These are phyloP conservation scores for Penicillium brevicompactum DNA, from an alignment of 2,329 filamentous ascomycete species.

Conservation along the genomic window DNA sequence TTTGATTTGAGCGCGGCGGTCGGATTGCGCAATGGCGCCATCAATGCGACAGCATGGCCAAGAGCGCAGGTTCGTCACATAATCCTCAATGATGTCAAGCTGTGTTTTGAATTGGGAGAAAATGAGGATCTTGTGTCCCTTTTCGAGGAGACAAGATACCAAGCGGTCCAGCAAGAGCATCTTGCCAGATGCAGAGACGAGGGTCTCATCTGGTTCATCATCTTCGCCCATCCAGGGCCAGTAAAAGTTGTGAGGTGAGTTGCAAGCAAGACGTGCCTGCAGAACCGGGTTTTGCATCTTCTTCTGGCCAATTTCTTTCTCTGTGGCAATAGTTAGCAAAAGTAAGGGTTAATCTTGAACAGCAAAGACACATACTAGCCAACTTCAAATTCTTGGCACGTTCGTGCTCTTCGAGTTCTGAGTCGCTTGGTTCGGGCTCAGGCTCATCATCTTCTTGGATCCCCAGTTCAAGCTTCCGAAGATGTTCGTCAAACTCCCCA, in stretches of 20 bases:
- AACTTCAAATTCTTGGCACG: slow-evolving; percentile 69
- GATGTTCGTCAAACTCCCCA: slow-evolving; percentile 76
- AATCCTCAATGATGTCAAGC: slow-evolving; percentile 86
- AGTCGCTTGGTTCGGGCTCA: slow-evolving; percentile 40
- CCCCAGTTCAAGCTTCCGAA: slow-evolving; percentile 46
- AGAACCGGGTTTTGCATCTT: slow-evolving; percentile 92
- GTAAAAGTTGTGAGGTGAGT: slow-evolving; percentile 95
- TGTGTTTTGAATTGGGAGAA: slow-evolving; percentile 97
- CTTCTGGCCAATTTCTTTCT: slow-evolving; percentile 84
- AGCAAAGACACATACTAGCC: slow-evolving; percentile 64
- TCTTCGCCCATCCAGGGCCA: slow-evolving; percentile 75
- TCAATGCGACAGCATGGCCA: slow-evolving; percentile 92
- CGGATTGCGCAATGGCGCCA: slow-evolving; percentile 76
- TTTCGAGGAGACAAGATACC: slow-evolving; percentile 70
- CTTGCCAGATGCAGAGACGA: slow-evolving; percentile 88
- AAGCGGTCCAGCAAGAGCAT: slow-evolving; percentile 92
- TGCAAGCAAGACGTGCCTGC: slow-evolving; percentile 88
- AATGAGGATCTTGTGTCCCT: slow-evolving; percentile 86
- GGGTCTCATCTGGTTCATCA: slow-evolving; percentile 70
- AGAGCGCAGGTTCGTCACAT: slow-evolving; percentile 72
- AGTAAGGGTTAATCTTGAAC: background rate
- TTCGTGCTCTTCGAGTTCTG: slow-evolving; percentile 64
- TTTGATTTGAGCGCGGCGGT: slow-evolving; percentile 70
- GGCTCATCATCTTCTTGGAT: slow-evolving; percentile 68
- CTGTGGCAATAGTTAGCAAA: slow-evolving; percentile 45